Evolutionary conservation across 805 yeast genomes (phyloP).

Genomic region (Yarrowia sp.): DNA sequence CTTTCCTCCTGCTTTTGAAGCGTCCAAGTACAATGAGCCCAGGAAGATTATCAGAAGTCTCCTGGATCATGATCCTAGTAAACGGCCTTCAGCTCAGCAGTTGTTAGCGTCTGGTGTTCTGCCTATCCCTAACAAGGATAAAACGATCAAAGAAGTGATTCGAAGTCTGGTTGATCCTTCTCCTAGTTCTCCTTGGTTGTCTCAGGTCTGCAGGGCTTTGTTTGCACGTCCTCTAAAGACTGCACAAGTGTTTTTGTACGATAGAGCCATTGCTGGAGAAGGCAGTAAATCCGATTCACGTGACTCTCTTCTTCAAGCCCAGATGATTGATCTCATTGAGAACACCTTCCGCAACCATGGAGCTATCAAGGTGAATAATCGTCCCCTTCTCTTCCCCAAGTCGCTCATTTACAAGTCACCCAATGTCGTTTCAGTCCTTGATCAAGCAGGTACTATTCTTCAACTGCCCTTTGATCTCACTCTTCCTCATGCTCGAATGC

Average conservation of each 20-base stretch:
- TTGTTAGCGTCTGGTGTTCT: slow-evolving; percentile 76
- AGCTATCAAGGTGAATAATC: slow-evolving; percentile 70
- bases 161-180: slow-evolving; percentile 83
- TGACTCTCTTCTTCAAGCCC: slow-evolving; percentile 49
- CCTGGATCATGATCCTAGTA: slow-evolving; percentile 73
- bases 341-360: slow-evolving; percentile 76
- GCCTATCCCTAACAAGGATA: slow-evolving; percentile 88
- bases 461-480: slow-evolving; percentile 89
- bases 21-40: slow-evolving; percentile 54
- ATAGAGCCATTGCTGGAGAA: slow-evolving; percentile 38
- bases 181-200: slow-evolving; percentile 76
- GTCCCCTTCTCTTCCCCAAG: slow-evolving; percentile 75
- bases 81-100: slow-evolving; percentile 76
- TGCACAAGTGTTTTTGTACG: slow-evolving; percentile 83
- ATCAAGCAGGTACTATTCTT: slow-evolving; percentile 80
- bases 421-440: slow-evolving; percentile 75
- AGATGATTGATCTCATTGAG: slow-evolving; percentile 60
- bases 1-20: slow-evolving; percentile 67
- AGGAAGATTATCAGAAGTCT: slow-evolving; percentile 63
- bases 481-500: slow-evolving; percentile 79
- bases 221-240: slow-evolving; percentile 82
- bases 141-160: slow-evolving; percentile 82
- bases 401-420: slow-evolving; percentile 67
- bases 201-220: slow-evolving; percentile 80
- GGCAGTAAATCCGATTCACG: slow-evolving; percentile 32